Percentiles rank a stretch among this genome's conserved stretches.
These are phyloP conservation scores for Silene uniflora DNA, from an alignment of 148 eudicot genomes.

Conservation along the genomic window DNA sequence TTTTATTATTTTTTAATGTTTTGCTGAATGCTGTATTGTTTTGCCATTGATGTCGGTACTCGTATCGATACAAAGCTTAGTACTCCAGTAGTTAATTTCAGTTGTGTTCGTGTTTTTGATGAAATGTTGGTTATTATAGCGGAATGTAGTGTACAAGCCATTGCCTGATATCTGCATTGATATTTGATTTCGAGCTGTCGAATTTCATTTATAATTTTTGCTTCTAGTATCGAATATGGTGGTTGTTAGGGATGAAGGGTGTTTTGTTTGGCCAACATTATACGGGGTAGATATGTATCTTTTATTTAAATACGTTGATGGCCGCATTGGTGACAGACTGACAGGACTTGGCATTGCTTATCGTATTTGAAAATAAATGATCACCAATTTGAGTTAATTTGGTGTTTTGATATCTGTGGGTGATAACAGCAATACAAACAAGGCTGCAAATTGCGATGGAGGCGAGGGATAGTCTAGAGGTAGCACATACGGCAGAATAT, in stretches of 20 bases:
- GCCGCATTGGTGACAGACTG: too few relatives aligned
- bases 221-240: too few relatives aligned
- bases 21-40: background rate
- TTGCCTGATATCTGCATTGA: background rate
- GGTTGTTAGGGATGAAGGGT: too few relatives aligned
- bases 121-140: background rate
- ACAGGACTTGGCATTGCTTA: too few relatives aligned
- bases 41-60: background rate
- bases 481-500: too few relatives aligned
- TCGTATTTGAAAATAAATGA: background rate
- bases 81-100: background rate
- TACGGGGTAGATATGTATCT: background rate
- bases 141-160: background rate
- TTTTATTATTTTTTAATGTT: background rate
- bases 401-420: background rate
- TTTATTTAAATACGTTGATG: background rate
- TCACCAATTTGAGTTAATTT: background rate
- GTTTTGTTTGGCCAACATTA: too few relatives aligned
- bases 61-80: background rate
- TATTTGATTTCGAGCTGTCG: too few relatives aligned
- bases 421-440: slow-evolving; percentile 54
- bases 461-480: slow-evolving; percentile 93
- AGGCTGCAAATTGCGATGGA: slow-evolving; percentile 93
- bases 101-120: background rate
- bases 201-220: too few relatives aligned